Base-by-base conservation (phyloP, 2,329 filamentous ascomycete genomes). In the Aureobasidium sp. region DNA sequence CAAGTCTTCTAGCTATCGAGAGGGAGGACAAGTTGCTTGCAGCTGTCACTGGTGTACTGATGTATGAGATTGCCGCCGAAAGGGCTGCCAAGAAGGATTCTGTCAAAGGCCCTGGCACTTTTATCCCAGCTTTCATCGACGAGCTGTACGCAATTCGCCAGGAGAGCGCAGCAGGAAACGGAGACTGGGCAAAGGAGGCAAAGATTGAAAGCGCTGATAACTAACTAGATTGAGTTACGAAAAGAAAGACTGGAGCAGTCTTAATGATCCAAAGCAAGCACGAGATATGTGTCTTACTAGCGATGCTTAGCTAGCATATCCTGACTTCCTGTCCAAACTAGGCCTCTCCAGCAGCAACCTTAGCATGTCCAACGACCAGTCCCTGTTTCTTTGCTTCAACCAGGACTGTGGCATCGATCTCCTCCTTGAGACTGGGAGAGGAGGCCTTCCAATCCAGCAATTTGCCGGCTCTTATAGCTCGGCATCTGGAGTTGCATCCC, bases 41-140 rank as follows among this genome's bases (percentile, higher is more conserved):
- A 5, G 84, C 86, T 0, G 72, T 96, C 1, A 85, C 90, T 0
- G 92, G 82, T 0, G 75, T 95, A 20, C 73, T 94, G 66, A 83
- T 91, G 72, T 97, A 88, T 71, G 92, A 94, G 72, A 82, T 89
- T 66, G 87, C 87, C 1, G 89, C 90, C 0, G 87, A 93, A 76
- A 75, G 77, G n/a, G 84, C 84, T n/a, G 82, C 78, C 2, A 63
- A 64, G 9, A 77, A 84, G 59, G 73, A 77, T 0, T 81, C 86
- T 65, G 90, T 94, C 3, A 80, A 79, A 63, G 93, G 93, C 0
- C 92, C 93, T 0, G 93, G 93, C 0, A 90, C 86, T 0, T 97
- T 97, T 77, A 86, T 95, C 13, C 88, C 91, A 0, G 87, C 87
- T 0, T 92, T 97, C 70, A 77, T 97, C 46, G 93, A 97, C 68